Conservation (phyloP, 768 basidiomycete genomes). For the Mycena capillaripes region DNA sequence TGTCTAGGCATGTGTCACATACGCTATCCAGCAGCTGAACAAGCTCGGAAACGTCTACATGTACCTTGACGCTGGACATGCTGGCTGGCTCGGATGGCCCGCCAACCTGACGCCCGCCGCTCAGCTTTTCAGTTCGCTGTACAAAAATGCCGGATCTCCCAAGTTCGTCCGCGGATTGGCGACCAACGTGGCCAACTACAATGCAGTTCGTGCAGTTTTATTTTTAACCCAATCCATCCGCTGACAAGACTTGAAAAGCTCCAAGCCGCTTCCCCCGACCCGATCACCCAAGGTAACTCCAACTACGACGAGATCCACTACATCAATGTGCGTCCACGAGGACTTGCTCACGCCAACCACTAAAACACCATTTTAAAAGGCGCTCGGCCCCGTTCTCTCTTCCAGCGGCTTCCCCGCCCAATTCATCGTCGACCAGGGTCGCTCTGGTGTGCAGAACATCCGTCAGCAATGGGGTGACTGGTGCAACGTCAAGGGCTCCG, state of each 20-base stretch:
- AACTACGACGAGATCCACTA: constrained; percentile 76
- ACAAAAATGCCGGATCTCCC: constrained; percentile 66
- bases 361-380: constrained; percentile 43
- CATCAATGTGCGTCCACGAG: constrained; percentile 56
- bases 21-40: constrained; percentile 70
- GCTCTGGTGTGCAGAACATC: constrained; percentile 74
- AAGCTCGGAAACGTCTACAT: constrained; percentile 65
- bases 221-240: background rate
- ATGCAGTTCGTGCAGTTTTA: constrained; percentile 51
- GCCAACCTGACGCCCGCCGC: constrained; percentile 74
- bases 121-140: constrained; percentile 65
- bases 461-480: constrained; percentile 75
- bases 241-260: constrained; percentile 50
- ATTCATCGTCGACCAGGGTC: constrained; percentile 79
- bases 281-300: constrained; percentile 69
- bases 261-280: constrained; percentile 66
- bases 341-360: background rate
- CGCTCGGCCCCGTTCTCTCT: constrained; percentile 62
- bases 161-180: constrained; percentile 72
- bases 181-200: constrained; percentile 68
- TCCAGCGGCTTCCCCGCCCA: constrained; percentile 66
- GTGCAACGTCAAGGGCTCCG: constrained; percentile 77
- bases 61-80: constrained; percentile 75
- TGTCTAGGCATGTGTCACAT: constrained; percentile 60
- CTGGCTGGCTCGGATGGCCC: constrained; percentile 79